Evolutionary conservation across 768 basidiomycete genomes (phyloP).

Genomic region (Lentinus brumalis): DNA sequence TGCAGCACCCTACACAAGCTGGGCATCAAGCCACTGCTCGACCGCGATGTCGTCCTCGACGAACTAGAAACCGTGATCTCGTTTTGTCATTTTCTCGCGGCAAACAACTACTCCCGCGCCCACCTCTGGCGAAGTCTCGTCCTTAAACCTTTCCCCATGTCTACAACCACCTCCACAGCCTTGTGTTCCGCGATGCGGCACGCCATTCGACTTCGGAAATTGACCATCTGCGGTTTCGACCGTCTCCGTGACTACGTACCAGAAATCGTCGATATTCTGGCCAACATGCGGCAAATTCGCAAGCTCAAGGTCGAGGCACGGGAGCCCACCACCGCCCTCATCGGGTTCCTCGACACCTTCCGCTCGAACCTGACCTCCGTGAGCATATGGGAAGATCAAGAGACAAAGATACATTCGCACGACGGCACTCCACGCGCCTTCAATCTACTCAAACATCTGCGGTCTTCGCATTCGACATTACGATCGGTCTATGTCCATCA

Average conservation of each 20-base stretch:
- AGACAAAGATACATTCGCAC: no score
- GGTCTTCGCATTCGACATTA: no score
- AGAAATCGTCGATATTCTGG: background rate
- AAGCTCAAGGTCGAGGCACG: background rate
- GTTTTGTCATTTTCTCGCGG: background rate
- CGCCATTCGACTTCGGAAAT: background rate
- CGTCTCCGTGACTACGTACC: background rate
- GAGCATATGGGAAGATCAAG: no score
- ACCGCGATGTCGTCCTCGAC: background rate
- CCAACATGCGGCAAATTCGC: background rate
- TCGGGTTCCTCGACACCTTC: no score
- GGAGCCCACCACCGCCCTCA: no score
- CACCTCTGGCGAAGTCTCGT: background rate
- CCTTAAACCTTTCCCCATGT: background rate
- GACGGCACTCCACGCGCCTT: no score
- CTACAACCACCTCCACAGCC: background rate
- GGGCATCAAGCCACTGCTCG: background rate
- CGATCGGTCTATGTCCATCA: no score
- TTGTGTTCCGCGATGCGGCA: background rate
- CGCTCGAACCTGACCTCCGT: no score
- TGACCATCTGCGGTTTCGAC: background rate
- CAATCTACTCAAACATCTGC: no score
- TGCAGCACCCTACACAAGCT: background rate
- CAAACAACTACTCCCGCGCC: background rate
- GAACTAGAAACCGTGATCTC: background rate